phyloP scores from a whole-genome alignment of 495 filamentous ascomycete genomes.

The Elaphomyces granulatus region DNA sequence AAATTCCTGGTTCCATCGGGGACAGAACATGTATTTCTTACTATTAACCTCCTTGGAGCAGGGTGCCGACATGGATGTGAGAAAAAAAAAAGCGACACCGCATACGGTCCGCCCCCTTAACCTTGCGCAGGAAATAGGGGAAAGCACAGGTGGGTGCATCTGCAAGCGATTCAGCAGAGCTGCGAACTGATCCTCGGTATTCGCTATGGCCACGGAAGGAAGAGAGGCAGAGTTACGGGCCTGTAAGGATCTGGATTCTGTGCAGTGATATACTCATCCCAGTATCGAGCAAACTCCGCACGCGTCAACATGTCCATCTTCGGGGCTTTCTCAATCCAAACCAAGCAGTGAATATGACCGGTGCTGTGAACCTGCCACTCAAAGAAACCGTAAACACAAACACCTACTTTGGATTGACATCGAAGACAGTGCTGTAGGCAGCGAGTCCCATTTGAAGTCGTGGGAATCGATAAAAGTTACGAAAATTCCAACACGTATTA shows the following conservation, averaged over 20 bases:
- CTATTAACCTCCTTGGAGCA: background rate
- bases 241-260: background rate
- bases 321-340: background rate
- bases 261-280: background rate
- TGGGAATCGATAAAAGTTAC: too few species aligned
- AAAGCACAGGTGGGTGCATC: background rate
- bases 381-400: background rate
- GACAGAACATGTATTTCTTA: background rate
- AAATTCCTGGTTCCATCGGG: background rate
- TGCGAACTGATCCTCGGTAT: background rate
- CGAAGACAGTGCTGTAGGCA: too few species aligned
- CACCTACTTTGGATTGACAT: too few species aligned
- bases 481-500: too few species aligned
- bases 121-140: background rate
- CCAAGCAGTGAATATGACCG: background rate
- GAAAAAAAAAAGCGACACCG: background rate
- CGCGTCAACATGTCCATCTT: too few species aligned
- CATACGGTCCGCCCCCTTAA: background rate
- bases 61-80: background rate
- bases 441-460: too few species aligned
- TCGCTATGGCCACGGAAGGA: background rate
- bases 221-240: background rate
- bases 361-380: background rate
- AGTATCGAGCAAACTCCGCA: background rate
- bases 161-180: background rate